Evolutionary conservation across 208 protist genomes (phyloP), one percentile per base, ranked within the genome.

Genomic region (Angomonas desouzai): DNA sequence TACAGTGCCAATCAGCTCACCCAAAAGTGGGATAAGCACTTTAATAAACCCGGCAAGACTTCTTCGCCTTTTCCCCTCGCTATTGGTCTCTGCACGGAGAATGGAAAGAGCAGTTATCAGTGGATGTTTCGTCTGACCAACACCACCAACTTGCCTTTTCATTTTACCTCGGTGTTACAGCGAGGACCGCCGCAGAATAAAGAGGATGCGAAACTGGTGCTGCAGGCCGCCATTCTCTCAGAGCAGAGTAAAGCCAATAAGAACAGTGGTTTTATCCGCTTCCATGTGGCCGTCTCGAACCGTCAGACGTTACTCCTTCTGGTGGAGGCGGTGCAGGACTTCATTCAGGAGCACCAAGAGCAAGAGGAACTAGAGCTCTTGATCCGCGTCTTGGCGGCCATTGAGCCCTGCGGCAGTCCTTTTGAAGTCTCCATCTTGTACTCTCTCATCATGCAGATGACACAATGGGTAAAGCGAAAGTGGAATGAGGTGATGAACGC

Each of bases 91-190:
- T 13, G 9, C 6, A 51, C 45, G 18, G 10, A 3, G 18, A 23
- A 23, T 23, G n/a, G 45, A 6, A 23, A 13, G 20, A 27, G 45
- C 20, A 51, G 45, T 23, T 51, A 13, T 23, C 10, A 51, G 10
- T 51, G 45, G 45, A 51, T 51, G 45, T 40, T 40, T 40, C 36
- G 36, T 13, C 36, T 40, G 13, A 6, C 13, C 36, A 40, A 40
- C 36, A 18, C 36, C 36, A 18, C 29, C 55, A 60, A 36, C 55
- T 29, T 22, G 16, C 27, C 18, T 2, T 36, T 7, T 7, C 55
- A 11, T 11, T 60, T 60, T 23, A 38, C 55, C 29, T 60, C 55
- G 3, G 30, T 60, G 3, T 16, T 60, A 6, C 55, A 60, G 55
- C 55, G 28, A 23, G 25, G 3, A 29, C 55, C 55, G n/a, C 55